Base-by-base conservation (phyloP, 1,284 basidiomycete species). In the Mycena citricolor region DNA sequence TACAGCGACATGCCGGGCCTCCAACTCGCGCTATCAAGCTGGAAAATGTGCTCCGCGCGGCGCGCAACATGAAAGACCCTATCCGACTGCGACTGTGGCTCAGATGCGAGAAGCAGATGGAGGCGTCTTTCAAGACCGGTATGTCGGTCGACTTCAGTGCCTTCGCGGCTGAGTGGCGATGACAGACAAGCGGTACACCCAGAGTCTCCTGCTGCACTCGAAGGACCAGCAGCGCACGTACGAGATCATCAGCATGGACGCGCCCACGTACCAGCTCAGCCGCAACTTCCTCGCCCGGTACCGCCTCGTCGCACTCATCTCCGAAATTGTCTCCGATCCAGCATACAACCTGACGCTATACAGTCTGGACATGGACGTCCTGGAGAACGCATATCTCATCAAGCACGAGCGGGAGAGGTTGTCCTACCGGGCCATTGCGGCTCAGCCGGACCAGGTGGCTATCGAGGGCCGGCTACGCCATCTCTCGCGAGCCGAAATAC, bases 51-150 rank as follows among this genome's bases (percentile, higher is more conserved):
- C 11, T 2, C 21, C 24, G 25, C 4, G 8, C 2, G 33, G 39
- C 4, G 8, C 17, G 7, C n/a, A 44, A 16, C 14, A 34, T 47
- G n/a, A 37, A 22, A 17, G 42, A n/a, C n/a, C n/a, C n/a, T n/a
- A n/a, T n/a, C n/a, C n/a, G n/a, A n/a, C n/a, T n/a, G n/a, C n/a
- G n/a, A n/a, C n/a, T 44, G 3, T 41, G 41, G 36, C 26, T 52
- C 4, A 26, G 13, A 5, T 48, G 34, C 24, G 26, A 42, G 10
- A 48, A 45, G 25, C 22, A 44, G n/a, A 24, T 8, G 3, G 13
- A 39, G 2, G 50, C 50, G 2, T 42, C 43, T 39, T 52, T 25
- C 28, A 35, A 42, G 46, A 48, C 46, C 8, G 30, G 50, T 31
- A 42, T 25, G 41, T 8, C 8, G 8, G n/a, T 33, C 11, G 8